Conservation (phyloP, 345 rosid genomes). For the Ceriops zippeliana region DNA sequence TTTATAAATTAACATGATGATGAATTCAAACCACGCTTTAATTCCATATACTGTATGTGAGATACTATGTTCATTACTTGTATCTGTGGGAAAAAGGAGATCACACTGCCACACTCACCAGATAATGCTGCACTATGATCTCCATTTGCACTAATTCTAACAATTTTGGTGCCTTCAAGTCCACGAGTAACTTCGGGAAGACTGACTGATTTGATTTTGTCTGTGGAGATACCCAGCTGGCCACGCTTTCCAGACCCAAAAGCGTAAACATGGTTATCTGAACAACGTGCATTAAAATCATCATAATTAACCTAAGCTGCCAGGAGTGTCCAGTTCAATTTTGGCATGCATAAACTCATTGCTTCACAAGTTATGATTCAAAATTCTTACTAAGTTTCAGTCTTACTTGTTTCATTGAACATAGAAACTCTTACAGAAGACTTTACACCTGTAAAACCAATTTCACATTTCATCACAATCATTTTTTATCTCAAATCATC, state of each 20-base stretch:
- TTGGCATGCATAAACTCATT: not conserved
- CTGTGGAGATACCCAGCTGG: conserved; percentile 58
- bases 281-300: conserved; percentile 25
- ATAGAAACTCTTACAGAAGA: conserved; percentile 6
- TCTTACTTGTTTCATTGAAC: not conserved
- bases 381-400: not conserved
- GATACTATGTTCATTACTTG: not conserved
- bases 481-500: not conserved
- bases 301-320: conserved; percentile 7
- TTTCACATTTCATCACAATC: conserved; percentile 3
- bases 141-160: conserved; percentile 64
- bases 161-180: conserved; percentile 46
- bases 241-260: conserved; percentile 90
- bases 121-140: conserved; percentile 81
- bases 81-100: not conserved
- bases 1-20: not conserved
- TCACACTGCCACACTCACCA: conserved; percentile 30
- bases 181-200: conserved; percentile 56
- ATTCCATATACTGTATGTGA: not conserved
- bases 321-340: not conserved
- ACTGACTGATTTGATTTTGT: conserved; percentile 39
- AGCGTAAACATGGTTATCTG: conserved; percentile 52
- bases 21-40: not conserved
- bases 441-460: conserved; percentile 10
- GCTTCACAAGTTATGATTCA: not conserved